phyloP scores from a whole-genome alignment of 371 early-diverging fungal species.

The Nematocida homosporus region DNA sequence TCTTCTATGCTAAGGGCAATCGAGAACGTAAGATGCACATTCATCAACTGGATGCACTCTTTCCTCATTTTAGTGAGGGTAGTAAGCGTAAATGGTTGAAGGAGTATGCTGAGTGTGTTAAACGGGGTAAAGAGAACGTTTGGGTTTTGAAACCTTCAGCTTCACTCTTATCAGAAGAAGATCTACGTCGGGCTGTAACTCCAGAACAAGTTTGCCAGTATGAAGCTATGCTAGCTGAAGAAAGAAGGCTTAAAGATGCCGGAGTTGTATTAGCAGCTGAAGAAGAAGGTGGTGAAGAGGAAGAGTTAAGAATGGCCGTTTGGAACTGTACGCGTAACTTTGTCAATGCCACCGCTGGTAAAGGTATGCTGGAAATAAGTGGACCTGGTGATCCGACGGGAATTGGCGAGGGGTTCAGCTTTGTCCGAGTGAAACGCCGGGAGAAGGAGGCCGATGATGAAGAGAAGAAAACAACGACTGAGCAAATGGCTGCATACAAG shows the following conservation, averaged over 20 bases:
- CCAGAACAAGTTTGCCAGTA: slow-evolving; percentile 93
- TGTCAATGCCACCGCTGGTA: slow-evolving; percentile 70
- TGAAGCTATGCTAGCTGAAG: slow-evolving; percentile 89
- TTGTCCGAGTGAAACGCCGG: slow-evolving; percentile 81
- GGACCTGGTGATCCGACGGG: slow-evolving; percentile 76
- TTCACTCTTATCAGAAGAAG: slow-evolving; percentile 81
- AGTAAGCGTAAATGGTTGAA: slow-evolving; percentile 70
- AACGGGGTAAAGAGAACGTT: slow-evolving; percentile 79
- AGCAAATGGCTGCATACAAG: slow-evolving; percentile 41
- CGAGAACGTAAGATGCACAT: slow-evolving; percentile 67
- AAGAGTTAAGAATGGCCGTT: slow-evolving; percentile 84
- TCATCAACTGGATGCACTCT: slow-evolving; percentile 64
- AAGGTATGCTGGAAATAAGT: slow-evolving; percentile 67
- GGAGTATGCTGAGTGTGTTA: slow-evolving; percentile 88
- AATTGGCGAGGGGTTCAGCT: slow-evolving; percentile 91
- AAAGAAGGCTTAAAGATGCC: slow-evolving; percentile 83
- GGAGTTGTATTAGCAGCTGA: slow-evolving; percentile 72
- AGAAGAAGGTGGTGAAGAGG: slow-evolving; percentile 72
- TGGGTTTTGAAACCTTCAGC: slow-evolving; percentile 82
- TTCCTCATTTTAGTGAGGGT: slow-evolving; percentile 68
- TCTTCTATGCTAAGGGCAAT: slow-evolving; percentile 71
- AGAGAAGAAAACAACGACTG: slow-evolving; percentile 35
- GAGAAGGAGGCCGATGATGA: slow-evolving; percentile 70
- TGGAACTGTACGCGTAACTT: slow-evolving; percentile 95
- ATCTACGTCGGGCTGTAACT: slow-evolving; percentile 83